Base-by-base conservation (phyloP, 306 rosid genomes). In the Vigna unguiculata region DNA sequence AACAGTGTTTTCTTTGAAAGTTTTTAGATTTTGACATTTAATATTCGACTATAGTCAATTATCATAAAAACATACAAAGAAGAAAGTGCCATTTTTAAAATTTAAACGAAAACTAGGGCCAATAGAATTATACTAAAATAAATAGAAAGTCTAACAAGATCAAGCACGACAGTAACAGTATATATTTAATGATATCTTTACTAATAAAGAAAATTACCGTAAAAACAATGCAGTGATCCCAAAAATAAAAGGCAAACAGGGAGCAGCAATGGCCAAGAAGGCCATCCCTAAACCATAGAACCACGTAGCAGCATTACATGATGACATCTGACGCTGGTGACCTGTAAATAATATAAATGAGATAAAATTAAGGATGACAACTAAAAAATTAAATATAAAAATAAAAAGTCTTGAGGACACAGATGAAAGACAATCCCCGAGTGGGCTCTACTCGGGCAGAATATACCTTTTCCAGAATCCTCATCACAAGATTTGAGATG, bases 201-300 rank as follows among this genome's bases (percentile, higher is more conserved):
- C 61, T 57, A 19, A 71, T 22, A 79, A 76, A 36, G 73, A 62
- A 69, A 75, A 48, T 69, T 84, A 93, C 97, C 97, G 87, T 65
- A 83, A 69, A 86, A 91, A 93, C 59, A 93, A 86, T 73, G 98
- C 93, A 13, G 96, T 93, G 67, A 91, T 72, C 78, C 97, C 85
- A 43, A 82, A 64, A 34, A 82, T 75, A 55, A 36, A 82, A 82
- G 85, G 85, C 61, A 82, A 14, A 22, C 79, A 71, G 57, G 85
- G 82, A 82, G 75, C 65, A 36, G 63, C 63, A 77, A 77, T 71
- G n/a, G 82, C 79, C 71, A 82, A 82, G 75, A 82, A 46, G 58
- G 79, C 75, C 75, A 82, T 77, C 69, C 85, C 82, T 64, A 82
- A 82, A 64, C 82, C 82, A 64, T 77, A 82, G 48, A 63, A 64